Conservation (phyloP, 192 early-diverging fungal species). For the Podila horticola region DNA sequence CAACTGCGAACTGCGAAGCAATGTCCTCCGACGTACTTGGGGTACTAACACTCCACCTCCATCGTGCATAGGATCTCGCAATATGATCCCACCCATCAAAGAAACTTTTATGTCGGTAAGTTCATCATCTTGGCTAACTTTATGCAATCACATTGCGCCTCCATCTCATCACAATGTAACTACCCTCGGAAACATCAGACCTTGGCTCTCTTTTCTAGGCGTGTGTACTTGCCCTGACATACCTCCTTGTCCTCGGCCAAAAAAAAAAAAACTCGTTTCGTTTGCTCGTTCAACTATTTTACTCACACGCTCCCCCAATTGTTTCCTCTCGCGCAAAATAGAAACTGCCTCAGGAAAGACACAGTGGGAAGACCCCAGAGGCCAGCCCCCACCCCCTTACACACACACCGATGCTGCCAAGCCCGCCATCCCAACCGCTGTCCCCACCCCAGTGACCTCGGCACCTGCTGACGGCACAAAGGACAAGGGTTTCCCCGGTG, state of each 20-base stretch:
- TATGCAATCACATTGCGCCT: too few species aligned
- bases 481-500: conserved; percentile 20
- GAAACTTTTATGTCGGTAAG: conserved; percentile 50
- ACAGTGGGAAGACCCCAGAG: conserved; percentile 37
- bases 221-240: background rate
- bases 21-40: too few species aligned
- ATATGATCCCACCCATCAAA: conserved; percentile 35
- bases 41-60: background rate
- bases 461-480: conserved; percentile 5
- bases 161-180: background rate
- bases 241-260: background rate
- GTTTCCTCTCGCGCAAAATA: background rate
- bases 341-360: conserved; percentile 45
- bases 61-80: conserved; percentile 36
- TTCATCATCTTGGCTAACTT: background rate
- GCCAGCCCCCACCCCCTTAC: conserved; percentile 16
- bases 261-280: background rate
- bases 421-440: conserved; percentile 5
- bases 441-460: background rate
- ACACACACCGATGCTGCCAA: conserved; percentile 11
- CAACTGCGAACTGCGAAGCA: too few species aligned
- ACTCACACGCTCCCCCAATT: background rate
- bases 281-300: background rate
- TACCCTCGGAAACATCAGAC: background rate
- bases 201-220: background rate